Evolutionary conservation across 495 filamentous ascomycete species (phyloP).

Genomic region (Parathielavia hyrcaniae): DNA sequence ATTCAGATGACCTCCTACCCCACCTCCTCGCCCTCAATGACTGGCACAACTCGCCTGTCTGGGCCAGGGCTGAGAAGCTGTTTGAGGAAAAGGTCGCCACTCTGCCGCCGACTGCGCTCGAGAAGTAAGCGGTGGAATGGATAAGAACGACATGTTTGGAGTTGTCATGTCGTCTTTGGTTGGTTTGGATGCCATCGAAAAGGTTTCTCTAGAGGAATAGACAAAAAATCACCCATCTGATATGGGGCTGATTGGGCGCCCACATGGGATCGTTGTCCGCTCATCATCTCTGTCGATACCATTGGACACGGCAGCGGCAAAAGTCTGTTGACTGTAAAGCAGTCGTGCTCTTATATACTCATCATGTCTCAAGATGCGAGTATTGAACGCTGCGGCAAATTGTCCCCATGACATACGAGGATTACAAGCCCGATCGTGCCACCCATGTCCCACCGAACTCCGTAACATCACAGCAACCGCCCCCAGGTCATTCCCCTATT

Average conservation of each 20-base stretch:
- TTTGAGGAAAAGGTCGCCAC: slow-evolving; percentile 79
- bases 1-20: slow-evolving; percentile 59
- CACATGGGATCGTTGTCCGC: not conserved
- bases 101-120: slow-evolving; percentile 49
- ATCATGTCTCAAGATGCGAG: not conserved
- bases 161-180: too few species aligned
- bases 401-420: slow-evolving; percentile 7
- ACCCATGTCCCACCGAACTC: slow-evolving; percentile 16
- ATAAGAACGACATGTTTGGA: not conserved
- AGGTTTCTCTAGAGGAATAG: not conserved
- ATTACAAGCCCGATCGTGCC: not conserved
- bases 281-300: too few species aligned
- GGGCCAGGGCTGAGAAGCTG: slow-evolving; percentile 74
- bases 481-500: not conserved
- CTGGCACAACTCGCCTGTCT: slow-evolving; percentile 64
- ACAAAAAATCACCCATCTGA: not conserved
- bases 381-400: not conserved
- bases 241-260: not conserved
- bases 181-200: not conserved
- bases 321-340: too few species aligned
- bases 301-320: too few species aligned
- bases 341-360: slow-evolving; percentile 2
- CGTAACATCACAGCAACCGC: slow-evolving; percentile 13
- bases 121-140: slow-evolving; percentile 27
- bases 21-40: slow-evolving; percentile 72